phyloP scores from a whole-genome alignment of 768 basidiomycete species.

The Mycena latifolia region DNA sequence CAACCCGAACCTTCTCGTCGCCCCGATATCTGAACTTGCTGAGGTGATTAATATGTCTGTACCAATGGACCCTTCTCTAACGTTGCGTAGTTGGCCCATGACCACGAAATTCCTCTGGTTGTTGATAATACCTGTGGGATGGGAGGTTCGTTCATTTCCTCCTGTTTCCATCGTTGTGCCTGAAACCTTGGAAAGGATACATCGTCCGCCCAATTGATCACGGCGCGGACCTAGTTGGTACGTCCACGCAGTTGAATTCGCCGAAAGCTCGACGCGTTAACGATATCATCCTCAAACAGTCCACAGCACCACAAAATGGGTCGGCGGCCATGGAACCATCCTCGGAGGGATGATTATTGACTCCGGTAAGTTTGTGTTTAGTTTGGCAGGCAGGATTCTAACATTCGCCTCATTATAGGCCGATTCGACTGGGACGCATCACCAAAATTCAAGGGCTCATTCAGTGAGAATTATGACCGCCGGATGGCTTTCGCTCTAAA shows the following conservation, averaged over 20 bases:
- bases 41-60: not conserved
- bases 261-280: not conserved
- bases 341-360: conserved; percentile 2
- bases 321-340: not conserved
- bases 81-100: conserved; percentile 45
- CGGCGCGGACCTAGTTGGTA: conserved; percentile 50
- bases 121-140: conserved; percentile 75
- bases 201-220: conserved; percentile 38
- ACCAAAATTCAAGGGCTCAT: not conserved
- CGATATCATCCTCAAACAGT: not conserved
- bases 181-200: no score
- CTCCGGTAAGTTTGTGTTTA: not conserved
- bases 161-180: not conserved
- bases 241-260: conserved; percentile 4
- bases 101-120: conserved; percentile 69
- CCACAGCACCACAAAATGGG: conserved; percentile 1
- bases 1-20: conserved; percentile 57
- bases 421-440: conserved; percentile 1
- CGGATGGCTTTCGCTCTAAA: conserved; percentile 33
- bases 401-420: not conserved
- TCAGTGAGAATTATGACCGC: conserved; percentile 30
- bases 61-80: no score
- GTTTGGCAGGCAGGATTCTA: not conserved
- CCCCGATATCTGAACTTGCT: conserved; percentile 13
- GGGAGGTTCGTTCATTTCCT: conserved; percentile 54